Evolutionary conservation across 2,329 filamentous ascomycete species (phyloP), one percentile per base, ranked within the genome.

Genomic region (Venturia carpophila): DNA sequence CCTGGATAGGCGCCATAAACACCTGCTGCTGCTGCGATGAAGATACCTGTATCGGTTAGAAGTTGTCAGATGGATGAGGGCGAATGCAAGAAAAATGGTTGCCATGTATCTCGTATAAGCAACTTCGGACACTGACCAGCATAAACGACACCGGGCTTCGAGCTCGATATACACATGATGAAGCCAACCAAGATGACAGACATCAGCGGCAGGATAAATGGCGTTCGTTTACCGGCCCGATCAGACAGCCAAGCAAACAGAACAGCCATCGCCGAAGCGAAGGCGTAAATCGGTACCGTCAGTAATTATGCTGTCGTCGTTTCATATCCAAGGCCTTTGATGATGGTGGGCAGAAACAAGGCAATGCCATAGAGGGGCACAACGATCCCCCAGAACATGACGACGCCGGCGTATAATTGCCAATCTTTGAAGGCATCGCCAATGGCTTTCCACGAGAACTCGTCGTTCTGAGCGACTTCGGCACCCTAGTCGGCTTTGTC

Each of bases 211-310:
- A 75, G 69, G 62, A 77, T 76, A 71, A 76, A 77, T 39, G 71
- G 70, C 0, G 71, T 73, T 9, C 76, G 73, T 9, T 68, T 70
- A 24, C 70, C 69, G 37, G 68, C 69, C 34, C 70, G 71, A 45
- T 76, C 74, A 1, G 75, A 74, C 4, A 71, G 56, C 3, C 73
- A 68, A 1, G 75, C 76, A 68, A 73, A 72, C 66, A 69, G 68
- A 27, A 78, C 68, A 30, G 74, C 75, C 60, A 77, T 71, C 3
- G 75, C 66, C 0, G 75, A 75, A 0, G 76, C 76, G 15, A 72
- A 66, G 7, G 76, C 74, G 66, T 79, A 80, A 0, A 78, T 75
- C 0, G 78, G 78, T 3, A 80, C 77, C n/a, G 78, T 78, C n/a
- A 79, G 71, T 19, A 79, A 72, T 66, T 80, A 78, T 3, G 77